Conservation (phyloP, 1,284 basidiomycete species). For the Blastosporella zonata region DNA sequence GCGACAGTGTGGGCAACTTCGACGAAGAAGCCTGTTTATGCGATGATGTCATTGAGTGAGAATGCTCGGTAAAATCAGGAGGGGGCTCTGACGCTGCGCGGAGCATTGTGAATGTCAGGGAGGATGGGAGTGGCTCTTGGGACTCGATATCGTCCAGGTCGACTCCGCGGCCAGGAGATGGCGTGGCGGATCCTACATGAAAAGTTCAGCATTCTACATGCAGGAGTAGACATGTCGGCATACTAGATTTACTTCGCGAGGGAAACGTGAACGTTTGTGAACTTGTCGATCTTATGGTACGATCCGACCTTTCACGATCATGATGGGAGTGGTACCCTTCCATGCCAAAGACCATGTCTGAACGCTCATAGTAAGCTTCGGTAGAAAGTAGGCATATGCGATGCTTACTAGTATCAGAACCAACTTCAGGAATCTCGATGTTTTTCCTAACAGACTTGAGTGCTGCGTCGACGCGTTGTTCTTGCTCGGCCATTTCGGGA, state of each 20-base stretch:
- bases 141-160: constrained; percentile 12
- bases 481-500: constrained; percentile 35
- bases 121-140: constrained; percentile 5
- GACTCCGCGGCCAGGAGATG: constrained; percentile 14
- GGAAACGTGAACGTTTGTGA: constrained; percentile 14
- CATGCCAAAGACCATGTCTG: constrained; percentile 64
- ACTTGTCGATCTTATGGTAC: constrained; percentile 29
- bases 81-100: constrained; percentile 61
- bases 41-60: constrained; percentile 16
- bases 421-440: constrained; percentile 58
- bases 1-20: constrained; percentile 15
- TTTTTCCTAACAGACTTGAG: constrained; percentile 45
- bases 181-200: constrained; percentile 11
- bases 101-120: constrained; percentile 29
- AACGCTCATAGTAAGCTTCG: neutral
- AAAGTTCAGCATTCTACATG: neutral
- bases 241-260: constrained; percentile 11
- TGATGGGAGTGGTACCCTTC: constrained; percentile 63
- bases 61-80: constrained; percentile 34
- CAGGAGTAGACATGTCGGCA: neutral
- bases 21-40: constrained; percentile 17
- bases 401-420: constrained; percentile 64
- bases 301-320: constrained; percentile 38
- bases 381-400: constrained; percentile 15
- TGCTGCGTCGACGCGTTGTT: constrained; percentile 49